These are phyloP conservation scores for Pseudopithomyces chartarum DNA, from an alignment of 2,329 filamentous ascomycete genomes.

Conservation along the genomic window DNA sequence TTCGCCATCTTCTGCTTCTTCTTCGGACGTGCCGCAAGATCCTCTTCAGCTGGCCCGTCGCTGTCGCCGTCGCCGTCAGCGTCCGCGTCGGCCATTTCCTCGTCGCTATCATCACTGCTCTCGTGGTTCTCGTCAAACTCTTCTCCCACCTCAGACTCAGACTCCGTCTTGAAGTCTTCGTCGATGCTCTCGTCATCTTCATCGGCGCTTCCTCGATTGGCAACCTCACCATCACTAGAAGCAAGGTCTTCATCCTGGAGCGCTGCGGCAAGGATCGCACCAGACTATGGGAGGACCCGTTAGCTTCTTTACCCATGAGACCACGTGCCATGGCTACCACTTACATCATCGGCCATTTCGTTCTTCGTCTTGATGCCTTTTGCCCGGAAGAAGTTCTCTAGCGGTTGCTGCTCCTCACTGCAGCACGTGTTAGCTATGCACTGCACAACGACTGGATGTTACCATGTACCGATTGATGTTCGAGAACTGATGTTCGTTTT, in stretches of 20 bases:
- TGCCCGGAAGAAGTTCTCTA: conserved; percentile 97
- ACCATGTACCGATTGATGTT: conserved; percentile 84
- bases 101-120: conserved; percentile 75
- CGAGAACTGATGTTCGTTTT: conserved; percentile 91
- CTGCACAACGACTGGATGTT: neutral
- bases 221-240: conserved; percentile 76
- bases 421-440: conserved; percentile 29
- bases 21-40: conserved; percentile 63
- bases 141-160: conserved; percentile 93
- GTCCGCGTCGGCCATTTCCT: conserved; percentile 69
- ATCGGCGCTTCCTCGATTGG: conserved; percentile 87
- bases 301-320: conserved; percentile 21
- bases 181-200: conserved; percentile 95
- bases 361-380: conserved; percentile 97
- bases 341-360: conserved; percentile 94
- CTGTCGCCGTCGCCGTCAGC: conserved; percentile 65
- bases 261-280: conserved; percentile 73
- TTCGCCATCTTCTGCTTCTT: conserved; percentile 64
- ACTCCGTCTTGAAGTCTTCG: conserved; percentile 92
- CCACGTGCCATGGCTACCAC: conserved; percentile 37
- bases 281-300: conserved; percentile 48
- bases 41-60: conserved; percentile 56
- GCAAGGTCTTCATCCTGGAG: conserved; percentile 83
- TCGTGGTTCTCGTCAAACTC: conserved; percentile 93
- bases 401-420: conserved; percentile 87